Conservation (phyloP, 352 stramenopile genomes). For the Phytophthora quininea region DNA sequence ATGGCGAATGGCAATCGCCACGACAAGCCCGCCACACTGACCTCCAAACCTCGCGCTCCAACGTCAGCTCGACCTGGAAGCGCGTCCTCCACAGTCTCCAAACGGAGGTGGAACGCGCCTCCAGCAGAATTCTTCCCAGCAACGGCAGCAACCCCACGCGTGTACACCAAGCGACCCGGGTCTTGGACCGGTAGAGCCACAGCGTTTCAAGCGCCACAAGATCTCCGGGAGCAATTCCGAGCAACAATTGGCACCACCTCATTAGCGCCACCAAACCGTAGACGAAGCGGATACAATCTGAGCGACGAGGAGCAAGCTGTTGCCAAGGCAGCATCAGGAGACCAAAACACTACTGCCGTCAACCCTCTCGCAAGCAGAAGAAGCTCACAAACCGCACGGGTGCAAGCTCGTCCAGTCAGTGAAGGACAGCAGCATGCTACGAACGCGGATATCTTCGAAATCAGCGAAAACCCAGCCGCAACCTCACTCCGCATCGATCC, state of each 20-base stretch:
- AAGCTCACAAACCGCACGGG: conserved; percentile 8
- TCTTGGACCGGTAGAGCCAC: conserved; percentile 9
- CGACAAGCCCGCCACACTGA: conserved; percentile 12
- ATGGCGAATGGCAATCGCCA: conserved; percentile 9
- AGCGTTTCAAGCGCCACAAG: neutral
- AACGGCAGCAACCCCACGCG: neutral
- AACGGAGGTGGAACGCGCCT: conserved; percentile 36
- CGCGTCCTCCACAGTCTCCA: conserved; percentile 20
- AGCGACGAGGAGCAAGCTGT: neutral
- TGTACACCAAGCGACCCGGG: conserved; percentile 1
- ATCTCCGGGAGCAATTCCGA: conserved; percentile 27
- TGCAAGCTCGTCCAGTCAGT: conserved; percentile 6
- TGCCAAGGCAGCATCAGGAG: conserved; percentile 1
- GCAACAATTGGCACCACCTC: conserved; percentile 13
- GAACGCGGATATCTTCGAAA: conserved; percentile 4
- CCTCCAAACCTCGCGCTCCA: conserved; percentile 22
- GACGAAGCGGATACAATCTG: neutral
- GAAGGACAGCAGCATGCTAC: neutral
- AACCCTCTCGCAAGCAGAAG: conserved; percentile 12
- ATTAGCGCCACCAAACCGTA: neutral
- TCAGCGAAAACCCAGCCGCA: neutral
- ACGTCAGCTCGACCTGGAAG: conserved; percentile 12
- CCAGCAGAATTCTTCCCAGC: conserved; percentile 31
- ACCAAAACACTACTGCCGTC: neutral
- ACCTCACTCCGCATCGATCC: conserved; percentile 22